phyloP scores from a whole-genome alignment of 768 basidiomycete genomes.

The Tylopilus intermedius region DNA sequence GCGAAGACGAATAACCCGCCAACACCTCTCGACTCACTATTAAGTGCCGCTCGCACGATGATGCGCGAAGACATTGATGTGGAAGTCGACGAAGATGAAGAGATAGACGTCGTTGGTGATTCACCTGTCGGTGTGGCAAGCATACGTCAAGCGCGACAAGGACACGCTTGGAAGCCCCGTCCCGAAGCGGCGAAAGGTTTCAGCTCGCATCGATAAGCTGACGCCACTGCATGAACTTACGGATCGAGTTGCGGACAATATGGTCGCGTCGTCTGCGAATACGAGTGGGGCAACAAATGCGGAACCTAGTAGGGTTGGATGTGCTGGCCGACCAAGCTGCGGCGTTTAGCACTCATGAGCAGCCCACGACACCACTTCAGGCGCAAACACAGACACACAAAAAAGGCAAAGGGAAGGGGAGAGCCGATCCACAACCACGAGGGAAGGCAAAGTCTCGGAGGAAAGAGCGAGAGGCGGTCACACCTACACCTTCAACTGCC shows the following conservation, averaged over 20 bases:
- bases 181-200: constrained; percentile 36
- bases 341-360: constrained; percentile 40
- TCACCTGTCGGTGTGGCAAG: constrained; percentile 20
- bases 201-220: constrained; percentile 9
- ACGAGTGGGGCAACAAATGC: neutral
- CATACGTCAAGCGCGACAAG: constrained; percentile 26
- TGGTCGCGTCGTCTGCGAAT: constrained; percentile 1
- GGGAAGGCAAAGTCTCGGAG: constrained; percentile 8
- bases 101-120: constrained; percentile 18
- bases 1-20: constrained; percentile 27
- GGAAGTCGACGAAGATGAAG: constrained; percentile 29
- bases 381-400: neutral
- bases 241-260: neutral
- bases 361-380: constrained; percentile 2
- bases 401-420: constrained; percentile 24
- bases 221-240: constrained; percentile 3
- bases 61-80: constrained; percentile 36
- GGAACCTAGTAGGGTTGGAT: constrained; percentile 43
- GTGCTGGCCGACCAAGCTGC: constrained; percentile 74
- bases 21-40: constrained; percentile 54
- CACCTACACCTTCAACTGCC: neutral
- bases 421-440: constrained; percentile 1
- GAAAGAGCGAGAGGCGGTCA: constrained; percentile 5
- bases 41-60: constrained; percentile 58
- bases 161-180: constrained; percentile 33